phyloP scores from a whole-genome alignment of 768 basidiomycete genomes.

The Steccherinum ochraceum region DNA sequence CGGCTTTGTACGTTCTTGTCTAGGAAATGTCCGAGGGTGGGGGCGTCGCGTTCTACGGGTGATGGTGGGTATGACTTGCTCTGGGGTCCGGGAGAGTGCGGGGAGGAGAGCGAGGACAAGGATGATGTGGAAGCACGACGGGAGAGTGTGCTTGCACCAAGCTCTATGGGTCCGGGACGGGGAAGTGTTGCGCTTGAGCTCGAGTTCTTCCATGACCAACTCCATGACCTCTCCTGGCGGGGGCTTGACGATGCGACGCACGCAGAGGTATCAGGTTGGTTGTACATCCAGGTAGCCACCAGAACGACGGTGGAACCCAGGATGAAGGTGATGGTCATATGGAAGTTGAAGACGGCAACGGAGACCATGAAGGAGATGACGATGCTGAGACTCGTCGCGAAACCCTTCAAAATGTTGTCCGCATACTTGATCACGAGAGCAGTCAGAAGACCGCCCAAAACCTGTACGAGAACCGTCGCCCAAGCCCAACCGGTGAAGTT shows the following conservation, averaged over 20 bases:
- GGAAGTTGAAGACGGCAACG: slow-evolving; percentile 84
- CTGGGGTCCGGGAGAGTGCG: neutral
- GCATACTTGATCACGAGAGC: slow-evolving; percentile 94
- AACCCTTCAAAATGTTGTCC: slow-evolving; percentile 89
- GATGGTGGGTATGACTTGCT: slow-evolving; percentile 18
- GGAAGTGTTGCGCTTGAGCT: slow-evolving; percentile 12
- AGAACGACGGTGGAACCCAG: slow-evolving; percentile 82
- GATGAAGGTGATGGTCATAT: slow-evolving; percentile 79
- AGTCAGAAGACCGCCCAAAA: slow-evolving; percentile 87
- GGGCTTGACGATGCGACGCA: slow-evolving; percentile 12
- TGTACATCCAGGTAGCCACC: slow-evolving; percentile 88
- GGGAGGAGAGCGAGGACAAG: slow-evolving; percentile 18
- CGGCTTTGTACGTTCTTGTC: slow-evolving; percentile 17
- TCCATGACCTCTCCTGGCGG: slow-evolving; percentile 11
- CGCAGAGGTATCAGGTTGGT: slow-evolving; percentile 44
- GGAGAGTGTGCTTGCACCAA: slow-evolving; percentile 18
- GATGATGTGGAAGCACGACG: slow-evolving; percentile 24
- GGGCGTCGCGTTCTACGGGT: slow-evolving; percentile 19
- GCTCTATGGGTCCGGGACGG: slow-evolving; percentile 9
- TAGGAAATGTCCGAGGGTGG: slow-evolving; percentile 16
- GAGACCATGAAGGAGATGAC: slow-evolving; percentile 93
- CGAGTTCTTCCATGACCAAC: slow-evolving; percentile 17
- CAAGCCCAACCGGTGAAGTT: slow-evolving; percentile 92
- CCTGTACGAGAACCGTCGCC: slow-evolving; percentile 84
- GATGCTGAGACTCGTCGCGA: slow-evolving; percentile 92